Evolutionary conservation across 2,329 filamentous ascomycete species (phyloP), one percentile per base, ranked within the genome.

Genomic region (Fusarium tricinctum): DNA sequence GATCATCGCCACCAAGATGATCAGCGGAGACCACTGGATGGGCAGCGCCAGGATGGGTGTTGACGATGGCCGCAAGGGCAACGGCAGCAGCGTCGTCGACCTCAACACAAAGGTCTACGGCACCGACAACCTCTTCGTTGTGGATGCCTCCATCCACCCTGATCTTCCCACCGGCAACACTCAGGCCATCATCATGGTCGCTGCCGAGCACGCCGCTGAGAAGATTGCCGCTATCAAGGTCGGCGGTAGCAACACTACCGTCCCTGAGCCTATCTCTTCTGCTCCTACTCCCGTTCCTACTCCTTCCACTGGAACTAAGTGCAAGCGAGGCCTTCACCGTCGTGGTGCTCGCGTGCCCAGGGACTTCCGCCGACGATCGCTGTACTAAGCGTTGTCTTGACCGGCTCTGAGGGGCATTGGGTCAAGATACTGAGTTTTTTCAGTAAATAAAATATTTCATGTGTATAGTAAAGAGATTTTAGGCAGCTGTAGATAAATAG

Each of bases 131-230:
- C 77, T 89, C 46, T 88, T 88, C 71, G 84, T 89, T 14, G 85
- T 90, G 5, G 88, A 90, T 63, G 87, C 85, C 0, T 84, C 84
- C 22, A 87, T 90, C 66, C 88, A 89, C 78, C 88, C 89, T 0
- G 88, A 75, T 43, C 19, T 74, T 35, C 72, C 73, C 4, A 74
- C 73, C 0, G 73, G 72, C 6, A 74, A 74, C 66, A 74, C 73
- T 2, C 72, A 74, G 61, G 63, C 72, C 4, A 74, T 74, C 43
- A 74, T 74, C 47, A 74, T 74, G 72, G 66, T 74, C 8, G 70
- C 68, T 3, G 72, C 72, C 1, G 72, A 74, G 58, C 72, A 74
- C 35, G 72, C 72, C 1, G 72, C 72, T 2, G 48, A 70, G 58
- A 74, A 74, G 72, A 74, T 74, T 46, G 61, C 55, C 0, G 63